These are phyloP conservation scores for Coniferiporia sulphurascens DNA, from an alignment of 1,284 basidiomycete species.

Conservation along the genomic window DNA sequence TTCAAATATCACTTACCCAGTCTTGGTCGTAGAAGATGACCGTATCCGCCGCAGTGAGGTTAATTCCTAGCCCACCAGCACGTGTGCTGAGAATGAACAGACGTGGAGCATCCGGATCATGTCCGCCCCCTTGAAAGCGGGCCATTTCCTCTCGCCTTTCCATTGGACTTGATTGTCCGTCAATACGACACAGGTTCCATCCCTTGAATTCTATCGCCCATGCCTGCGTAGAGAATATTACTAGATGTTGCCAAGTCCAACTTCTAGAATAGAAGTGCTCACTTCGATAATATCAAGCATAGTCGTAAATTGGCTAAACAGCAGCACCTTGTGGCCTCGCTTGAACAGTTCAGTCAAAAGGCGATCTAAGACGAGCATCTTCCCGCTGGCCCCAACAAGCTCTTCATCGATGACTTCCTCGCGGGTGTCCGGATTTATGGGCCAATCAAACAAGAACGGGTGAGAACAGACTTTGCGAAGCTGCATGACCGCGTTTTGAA, in stretches of 20 bases:
- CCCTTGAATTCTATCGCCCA: slow-evolving; percentile 83
- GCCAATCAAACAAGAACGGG: slow-evolving; percentile 92
- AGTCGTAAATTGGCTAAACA: slow-evolving; percentile 94
- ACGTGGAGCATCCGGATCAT: slow-evolving; percentile 59
- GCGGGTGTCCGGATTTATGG: slow-evolving; percentile 59
- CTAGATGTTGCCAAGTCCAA: slow-evolving; percentile 4
- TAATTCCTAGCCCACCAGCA: slow-evolving; percentile 90
- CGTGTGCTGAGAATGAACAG: slow-evolving; percentile 91
- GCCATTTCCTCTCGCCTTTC: slow-evolving; percentile 84
- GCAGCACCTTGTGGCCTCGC: slow-evolving; percentile 82
- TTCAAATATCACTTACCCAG: slow-evolving; percentile 56
- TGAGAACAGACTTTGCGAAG: slow-evolving; percentile 93
- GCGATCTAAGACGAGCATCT: slow-evolving; percentile 94
- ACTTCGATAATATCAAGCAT: slow-evolving; percentile 95
- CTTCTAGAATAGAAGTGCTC: slow-evolving; percentile 21
- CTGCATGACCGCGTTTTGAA: slow-evolving; percentile 95
- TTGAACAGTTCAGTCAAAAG: slow-evolving; percentile 83
- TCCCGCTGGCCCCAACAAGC: slow-evolving; percentile 83
- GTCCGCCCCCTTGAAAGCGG: slow-evolving; percentile 75
- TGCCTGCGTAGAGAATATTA: slow-evolving; percentile 42
- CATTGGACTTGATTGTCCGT: slow-evolving; percentile 77
- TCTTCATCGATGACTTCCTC: slow-evolving; percentile 65
- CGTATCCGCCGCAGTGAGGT: slow-evolving; percentile 90
- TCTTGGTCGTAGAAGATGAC: slow-evolving; percentile 96
- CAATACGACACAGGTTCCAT: slow-evolving; percentile 85